Base-by-base conservation (phyloP, 306 rosid species). In the Notholithocarpus densiflorus region DNA sequence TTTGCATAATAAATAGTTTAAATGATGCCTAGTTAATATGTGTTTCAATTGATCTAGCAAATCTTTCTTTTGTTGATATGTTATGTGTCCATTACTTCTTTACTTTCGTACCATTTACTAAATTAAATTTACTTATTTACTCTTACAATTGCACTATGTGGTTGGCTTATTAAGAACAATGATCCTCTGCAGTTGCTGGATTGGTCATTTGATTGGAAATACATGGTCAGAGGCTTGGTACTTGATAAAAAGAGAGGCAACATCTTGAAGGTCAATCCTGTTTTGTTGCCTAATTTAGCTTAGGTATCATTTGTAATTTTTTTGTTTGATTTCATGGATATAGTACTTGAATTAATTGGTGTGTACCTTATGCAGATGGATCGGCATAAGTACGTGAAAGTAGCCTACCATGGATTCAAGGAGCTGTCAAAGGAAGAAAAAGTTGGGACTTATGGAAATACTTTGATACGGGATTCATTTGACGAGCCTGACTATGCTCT, bases 221-320 rank as follows among this genome's bases (percentile, higher is more conserved):
- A 95, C 91, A 95, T 95, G 99, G 99, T 95, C 84, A 86, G 99
- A 84, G 99, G 99, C 72, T 90, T 95, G 93, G 99, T 95, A 69
- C 96, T 95, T 7, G 99, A 95, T 87, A 95, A 95, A 84, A 95
- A 86, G 84, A 87, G 98, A 84, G 99, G 99, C 83, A 95, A 95
- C 84, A 95, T 95, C 80, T 88, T 95, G 90, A 95, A 95, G 99
- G 99, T 95, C 62, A 37, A 80, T 55, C 68, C 82, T 53, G 32
- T 20, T 2, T 56, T 54, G 0, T 11, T 29, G 4, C 53, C 56
- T 51, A 54, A 60, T 74, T 61, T 66, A 37, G 5, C n/a, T 32
- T 20, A 54, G 61, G 43, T 76, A 79, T 76, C 32, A 19, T 78
- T 75, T 26, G 27, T 59, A 52, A 69, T 29, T 6, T 74, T 68